Conservation (phyloP, 441 rosid species). For the Isatis lusitanica region DNA sequence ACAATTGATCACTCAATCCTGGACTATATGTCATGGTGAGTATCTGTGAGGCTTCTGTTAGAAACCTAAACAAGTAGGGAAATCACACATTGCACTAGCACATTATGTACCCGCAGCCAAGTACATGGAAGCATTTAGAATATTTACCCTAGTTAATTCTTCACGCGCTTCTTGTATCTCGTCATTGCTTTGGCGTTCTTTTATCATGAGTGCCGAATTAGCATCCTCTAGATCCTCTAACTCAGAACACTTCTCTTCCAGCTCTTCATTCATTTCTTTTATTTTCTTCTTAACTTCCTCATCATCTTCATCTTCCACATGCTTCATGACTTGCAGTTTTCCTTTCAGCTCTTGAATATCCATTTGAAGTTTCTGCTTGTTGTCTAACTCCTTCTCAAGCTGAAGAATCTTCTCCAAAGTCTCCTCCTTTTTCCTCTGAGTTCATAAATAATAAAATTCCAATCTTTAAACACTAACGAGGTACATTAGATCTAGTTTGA, state of each 20-base stretch:
- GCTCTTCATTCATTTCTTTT: slow-evolving; percentile 67
- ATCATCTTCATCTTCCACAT: slow-evolving; percentile 75
- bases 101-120: neutral
- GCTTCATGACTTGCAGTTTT: slow-evolving; percentile 76
- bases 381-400: slow-evolving; percentile 72
- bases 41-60: neutral
- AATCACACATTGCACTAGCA: slow-evolving; percentile 1
- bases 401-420: slow-evolving; percentile 58
- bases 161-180: slow-evolving; percentile 71
- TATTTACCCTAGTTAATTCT: slow-evolving; percentile 58
- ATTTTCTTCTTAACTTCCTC: slow-evolving; percentile 62
- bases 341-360: slow-evolving; percentile 88
- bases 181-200: slow-evolving; percentile 85
- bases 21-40: slow-evolving; percentile 14
- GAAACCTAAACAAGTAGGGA: neutral
- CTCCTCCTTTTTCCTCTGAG: slow-evolving; percentile 84
- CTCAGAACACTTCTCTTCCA: slow-evolving; percentile 56
- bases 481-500: neutral
- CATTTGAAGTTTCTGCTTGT: slow-evolving; percentile 84
- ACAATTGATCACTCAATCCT: neutral
- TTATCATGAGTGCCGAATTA: slow-evolving; percentile 48
- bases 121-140: neutral
- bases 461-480: neutral
- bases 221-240: slow-evolving; percentile 42
- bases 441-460: neutral